Conservation (phyloP, 1,284 basidiomycete genomes). For the Acaromyces ingoldii region DNA sequence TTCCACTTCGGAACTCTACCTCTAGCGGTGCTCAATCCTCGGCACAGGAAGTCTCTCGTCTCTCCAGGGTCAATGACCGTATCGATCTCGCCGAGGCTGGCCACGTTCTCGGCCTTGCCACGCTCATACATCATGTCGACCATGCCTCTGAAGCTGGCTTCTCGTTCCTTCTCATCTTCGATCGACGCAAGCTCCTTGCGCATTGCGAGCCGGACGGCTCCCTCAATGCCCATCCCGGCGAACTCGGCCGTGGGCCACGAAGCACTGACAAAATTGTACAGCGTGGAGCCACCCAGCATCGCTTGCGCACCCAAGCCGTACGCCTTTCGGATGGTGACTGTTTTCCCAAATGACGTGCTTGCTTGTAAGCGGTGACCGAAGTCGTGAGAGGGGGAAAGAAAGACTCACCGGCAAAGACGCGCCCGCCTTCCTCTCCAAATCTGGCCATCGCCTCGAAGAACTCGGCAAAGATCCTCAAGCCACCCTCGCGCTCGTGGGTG, state of each 20-base stretch:
- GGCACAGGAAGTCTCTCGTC: conserved; percentile 25
- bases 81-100: conserved; percentile 28
- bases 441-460: conserved; percentile 22
- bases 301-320: conserved; percentile 34
- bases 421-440: conserved; percentile 18
- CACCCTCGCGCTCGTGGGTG: conserved; percentile 19
- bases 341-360: too few relatives aligned
- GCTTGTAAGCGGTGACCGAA: too few relatives aligned
- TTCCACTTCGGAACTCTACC: conserved; percentile 6
- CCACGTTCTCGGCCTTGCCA: conserved; percentile 24
- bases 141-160: conserved; percentile 9
- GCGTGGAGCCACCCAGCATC: conserved; percentile 25
- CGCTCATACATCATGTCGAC: conserved; percentile 24
- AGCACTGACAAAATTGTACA: conserved; percentile 20
- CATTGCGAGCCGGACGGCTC: conserved; percentile 25
- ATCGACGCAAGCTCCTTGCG: conserved; percentile 26
- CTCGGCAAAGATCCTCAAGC: conserved; percentile 27
- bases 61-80: conserved; percentile 33
- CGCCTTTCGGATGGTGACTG: conserved; percentile 19
- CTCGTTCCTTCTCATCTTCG: conserved; percentile 13
- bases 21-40: conserved; percentile 10
- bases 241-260: conserved; percentile 23
- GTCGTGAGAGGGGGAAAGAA: background rate
- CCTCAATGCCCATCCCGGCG: conserved; percentile 29
- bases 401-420: conserved; percentile 10